Evolutionary conservation across 371 early-diverging fungal genomes (phyloP).

Genomic region (Basidiobolus meristosporus): DNA sequence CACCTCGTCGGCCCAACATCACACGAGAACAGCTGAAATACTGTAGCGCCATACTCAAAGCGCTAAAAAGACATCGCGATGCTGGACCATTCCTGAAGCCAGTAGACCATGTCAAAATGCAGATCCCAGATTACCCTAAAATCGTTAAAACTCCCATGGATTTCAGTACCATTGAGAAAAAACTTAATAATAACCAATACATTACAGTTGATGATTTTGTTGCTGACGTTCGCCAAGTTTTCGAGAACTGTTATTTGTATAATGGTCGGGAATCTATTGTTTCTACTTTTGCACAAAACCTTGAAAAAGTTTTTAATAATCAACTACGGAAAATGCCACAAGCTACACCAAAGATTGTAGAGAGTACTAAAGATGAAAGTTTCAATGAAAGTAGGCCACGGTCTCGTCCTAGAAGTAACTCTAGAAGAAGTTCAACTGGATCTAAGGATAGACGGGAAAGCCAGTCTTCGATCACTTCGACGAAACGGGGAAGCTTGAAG

Average conservation of each 20-base stretch:
- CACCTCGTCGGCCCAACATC: too few relatives aligned
- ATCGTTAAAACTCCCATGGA: constrained; percentile 97
- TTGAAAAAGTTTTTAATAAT: constrained; percentile 53
- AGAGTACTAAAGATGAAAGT: too few relatives aligned
- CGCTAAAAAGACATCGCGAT: constrained; percentile 50
- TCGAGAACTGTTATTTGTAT: constrained; percentile 80
- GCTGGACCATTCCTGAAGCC: constrained; percentile 75
- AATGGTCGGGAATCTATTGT: constrained; percentile 67
- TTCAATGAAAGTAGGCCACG: too few relatives aligned
- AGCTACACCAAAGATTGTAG: too few relatives aligned
- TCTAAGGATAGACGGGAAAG: too few relatives aligned
- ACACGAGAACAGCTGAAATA: constrained; percentile 65
- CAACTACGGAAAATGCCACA: constrained; percentile 45
- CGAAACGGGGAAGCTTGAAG: too few relatives aligned
- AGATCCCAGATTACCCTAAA: constrained; percentile 86
- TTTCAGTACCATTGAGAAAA: constrained; percentile 76
- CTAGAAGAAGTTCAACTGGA: too few relatives aligned
- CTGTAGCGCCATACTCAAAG: constrained; percentile 49
- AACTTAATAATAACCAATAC: constrained; percentile 57
- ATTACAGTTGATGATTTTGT: constrained; percentile 40
- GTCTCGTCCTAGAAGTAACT: too few relatives aligned
- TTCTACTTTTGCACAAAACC: constrained; percentile 46
- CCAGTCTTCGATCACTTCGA: too few relatives aligned
- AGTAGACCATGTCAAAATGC: constrained; percentile 80
- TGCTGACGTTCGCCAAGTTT: constrained; percentile 55